A percentile compares a stretch with the other conserved stretches of the same genome.
Conservation (phyloP, 108 stramenopile genomes). For the Epipyxis sp. region DNA sequence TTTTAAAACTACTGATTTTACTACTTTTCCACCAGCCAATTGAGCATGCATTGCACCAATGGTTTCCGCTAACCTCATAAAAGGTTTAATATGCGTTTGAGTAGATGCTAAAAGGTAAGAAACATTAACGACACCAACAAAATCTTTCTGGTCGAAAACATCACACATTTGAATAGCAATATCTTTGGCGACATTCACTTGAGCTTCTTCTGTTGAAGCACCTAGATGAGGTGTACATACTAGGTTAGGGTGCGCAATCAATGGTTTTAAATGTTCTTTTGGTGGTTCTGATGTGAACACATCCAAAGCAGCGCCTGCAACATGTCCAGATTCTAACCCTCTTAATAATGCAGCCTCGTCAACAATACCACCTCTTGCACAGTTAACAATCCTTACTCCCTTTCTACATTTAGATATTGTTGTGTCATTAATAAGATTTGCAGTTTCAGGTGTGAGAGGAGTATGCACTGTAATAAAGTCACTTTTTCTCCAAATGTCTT, state of each 20-base stretch:
- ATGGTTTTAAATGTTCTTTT: constrained; percentile 26
- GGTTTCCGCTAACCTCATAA: constrained; percentile 40
- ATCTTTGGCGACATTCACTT: constrained; percentile 55
- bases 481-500: not conserved
- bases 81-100: constrained; percentile 19
- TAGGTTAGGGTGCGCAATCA: constrained; percentile 50
- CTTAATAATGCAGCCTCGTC: constrained; percentile 44
- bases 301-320: constrained; percentile 51
- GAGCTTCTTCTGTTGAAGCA: constrained; percentile 54
- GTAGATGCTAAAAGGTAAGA: constrained; percentile 50
- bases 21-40: constrained; percentile 34
- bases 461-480: constrained; percentile 59
- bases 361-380: constrained; percentile 54
- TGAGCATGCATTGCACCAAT: constrained; percentile 49
- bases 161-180: constrained; percentile 57
- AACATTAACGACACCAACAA: constrained; percentile 55
- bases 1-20: constrained; percentile 15
- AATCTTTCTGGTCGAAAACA: constrained; percentile 50
- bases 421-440: constrained; percentile 47
- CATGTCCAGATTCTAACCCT: constrained; percentile 48
- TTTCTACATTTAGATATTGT: constrained; percentile 49
- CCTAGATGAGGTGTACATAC: constrained; percentile 55
- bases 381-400: constrained; percentile 54
- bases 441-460: constrained; percentile 53
- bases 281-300: constrained; percentile 55